Conservation (phyloP, 352 stramenopile genomes). For the Phytophthora palmivora region DNA sequence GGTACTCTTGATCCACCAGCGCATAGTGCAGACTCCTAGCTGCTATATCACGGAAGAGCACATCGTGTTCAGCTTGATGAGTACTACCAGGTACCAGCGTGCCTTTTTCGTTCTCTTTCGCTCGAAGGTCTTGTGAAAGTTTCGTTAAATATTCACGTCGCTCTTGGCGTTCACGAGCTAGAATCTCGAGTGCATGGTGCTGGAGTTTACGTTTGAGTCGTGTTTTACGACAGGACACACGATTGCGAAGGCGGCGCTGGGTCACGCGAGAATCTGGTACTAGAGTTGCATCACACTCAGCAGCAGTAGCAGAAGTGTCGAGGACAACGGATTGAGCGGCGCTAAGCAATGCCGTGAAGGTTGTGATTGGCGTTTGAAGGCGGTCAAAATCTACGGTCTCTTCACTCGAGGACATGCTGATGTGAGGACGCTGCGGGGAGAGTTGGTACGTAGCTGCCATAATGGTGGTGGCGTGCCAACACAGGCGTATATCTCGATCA, state of each 20-base stretch:
- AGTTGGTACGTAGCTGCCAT: conserved; percentile 18
- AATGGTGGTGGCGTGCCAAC: conserved; percentile 2
- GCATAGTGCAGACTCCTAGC: conserved; percentile 46
- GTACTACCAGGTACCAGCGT: neutral
- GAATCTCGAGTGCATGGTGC: conserved; percentile 32
- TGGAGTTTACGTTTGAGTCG: conserved; percentile 55
- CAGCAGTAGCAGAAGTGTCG: neutral
- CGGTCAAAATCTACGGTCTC: neutral
- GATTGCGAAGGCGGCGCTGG: conserved; percentile 49
- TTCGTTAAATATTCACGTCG: conserved; percentile 44
- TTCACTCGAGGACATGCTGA: conserved; percentile 4
- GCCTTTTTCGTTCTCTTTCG: neutral
- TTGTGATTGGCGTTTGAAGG: conserved; percentile 19
- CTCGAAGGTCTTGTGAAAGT: conserved; percentile 28
- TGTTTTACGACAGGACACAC: conserved; percentile 55
- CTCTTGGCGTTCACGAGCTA: conserved; percentile 38
- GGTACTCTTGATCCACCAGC: conserved; percentile 44
- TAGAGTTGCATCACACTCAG: conserved; percentile 1
- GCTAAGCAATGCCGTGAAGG: conserved; percentile 35
- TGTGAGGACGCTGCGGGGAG: conserved; percentile 18
- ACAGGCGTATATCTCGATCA: conserved; percentile 22
- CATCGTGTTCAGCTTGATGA: neutral
- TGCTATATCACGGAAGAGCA: conserved; percentile 37
- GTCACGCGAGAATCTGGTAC: conserved; percentile 8
- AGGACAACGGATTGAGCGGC: conserved; percentile 30